Evolutionary conservation across 106 monocot species (phyloP).

Genomic region (Phalaenopsis aphrodite): DNA sequence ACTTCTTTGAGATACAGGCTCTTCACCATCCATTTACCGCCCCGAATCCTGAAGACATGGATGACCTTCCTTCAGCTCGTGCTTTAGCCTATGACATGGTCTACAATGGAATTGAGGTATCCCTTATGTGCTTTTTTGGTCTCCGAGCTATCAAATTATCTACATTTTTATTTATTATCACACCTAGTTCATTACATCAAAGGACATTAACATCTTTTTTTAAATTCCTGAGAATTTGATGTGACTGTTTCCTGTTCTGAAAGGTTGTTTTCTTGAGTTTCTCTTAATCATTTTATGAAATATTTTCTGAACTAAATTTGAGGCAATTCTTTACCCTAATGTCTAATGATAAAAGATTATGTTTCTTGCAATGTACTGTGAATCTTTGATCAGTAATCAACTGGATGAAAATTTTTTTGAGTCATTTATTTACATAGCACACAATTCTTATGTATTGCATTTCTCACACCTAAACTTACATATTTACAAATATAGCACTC

Average conservation of each 20-base stretch:
- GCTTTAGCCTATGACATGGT: slow-evolving; percentile 99
- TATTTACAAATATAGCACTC: too few relatives aligned
- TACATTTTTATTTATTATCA: background rate
- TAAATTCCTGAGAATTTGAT: background rate
- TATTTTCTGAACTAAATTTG: background rate
- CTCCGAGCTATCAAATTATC: background rate
- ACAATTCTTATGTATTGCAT: too few relatives aligned
- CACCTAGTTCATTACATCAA: background rate
- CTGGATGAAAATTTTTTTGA: background rate
- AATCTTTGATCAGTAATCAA: background rate
- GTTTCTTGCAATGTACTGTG: background rate
- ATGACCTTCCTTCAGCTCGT: slow-evolving; percentile 77
- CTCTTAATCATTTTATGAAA: background rate
- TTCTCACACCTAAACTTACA: too few relatives aligned
- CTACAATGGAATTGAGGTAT: slow-evolving; percentile 96
- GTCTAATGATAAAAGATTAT: background rate
- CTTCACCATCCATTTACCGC: slow-evolving; percentile 98
- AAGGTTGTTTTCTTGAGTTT: background rate
- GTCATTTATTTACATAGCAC: too few relatives aligned
- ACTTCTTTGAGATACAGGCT: slow-evolving; percentile 38
- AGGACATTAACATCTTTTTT: background rate
- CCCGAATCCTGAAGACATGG: slow-evolving; percentile 85
- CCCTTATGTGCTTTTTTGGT: background rate
- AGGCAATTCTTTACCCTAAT: background rate
- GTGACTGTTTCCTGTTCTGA: background rate